Evolutionary conservation across 148 eudicot genomes (phyloP).

Genomic region (Chenopodium formosanum): DNA sequence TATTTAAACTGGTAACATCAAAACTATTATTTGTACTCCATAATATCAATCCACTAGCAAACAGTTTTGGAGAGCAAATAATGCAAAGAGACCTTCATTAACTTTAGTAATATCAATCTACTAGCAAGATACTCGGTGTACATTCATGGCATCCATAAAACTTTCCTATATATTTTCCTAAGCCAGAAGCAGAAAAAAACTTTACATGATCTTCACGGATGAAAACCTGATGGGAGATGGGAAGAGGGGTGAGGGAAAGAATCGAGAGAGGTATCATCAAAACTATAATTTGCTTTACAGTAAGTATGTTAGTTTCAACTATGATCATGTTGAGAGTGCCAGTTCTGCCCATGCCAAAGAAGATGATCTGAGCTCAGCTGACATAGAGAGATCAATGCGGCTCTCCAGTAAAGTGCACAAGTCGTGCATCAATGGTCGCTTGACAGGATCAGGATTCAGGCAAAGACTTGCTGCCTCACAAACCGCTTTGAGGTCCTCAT

Average conservation of each 20-base stretch:
- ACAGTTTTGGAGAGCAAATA: too few species aligned
- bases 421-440: constrained; percentile 54
- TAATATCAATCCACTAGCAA: too few species aligned
- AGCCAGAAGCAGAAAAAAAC: constrained; percentile 10
- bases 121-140: constrained; percentile 31
- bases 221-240: constrained; percentile 7
- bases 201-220: constrained; percentile 31
- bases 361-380: constrained; percentile 76
- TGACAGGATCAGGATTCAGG: constrained; percentile 42
- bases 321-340: constrained; percentile 48
- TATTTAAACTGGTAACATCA: too few species aligned
- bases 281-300: constrained; percentile 33
- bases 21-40: too few species aligned
- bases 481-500: constrained; percentile 63
- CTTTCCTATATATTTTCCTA: constrained; percentile 27
- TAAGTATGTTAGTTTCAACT: constrained; percentile 38
- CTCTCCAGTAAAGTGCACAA: constrained; percentile 56
- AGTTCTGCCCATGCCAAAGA: constrained; percentile 97
- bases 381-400: constrained; percentile 61
- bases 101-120: constrained; percentile 7
- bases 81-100: constrained; percentile 14
- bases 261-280: background rate
- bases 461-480: constrained; percentile 66
- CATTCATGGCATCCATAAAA: constrained; percentile 19
- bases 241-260: background rate